Percentiles rank a stretch among this genome's conserved stretches.
These are phyloP conservation scores for Tetradesmus obliquus DNA, from an alignment of 139 green algal genomes.

Conservation along the genomic window DNA sequence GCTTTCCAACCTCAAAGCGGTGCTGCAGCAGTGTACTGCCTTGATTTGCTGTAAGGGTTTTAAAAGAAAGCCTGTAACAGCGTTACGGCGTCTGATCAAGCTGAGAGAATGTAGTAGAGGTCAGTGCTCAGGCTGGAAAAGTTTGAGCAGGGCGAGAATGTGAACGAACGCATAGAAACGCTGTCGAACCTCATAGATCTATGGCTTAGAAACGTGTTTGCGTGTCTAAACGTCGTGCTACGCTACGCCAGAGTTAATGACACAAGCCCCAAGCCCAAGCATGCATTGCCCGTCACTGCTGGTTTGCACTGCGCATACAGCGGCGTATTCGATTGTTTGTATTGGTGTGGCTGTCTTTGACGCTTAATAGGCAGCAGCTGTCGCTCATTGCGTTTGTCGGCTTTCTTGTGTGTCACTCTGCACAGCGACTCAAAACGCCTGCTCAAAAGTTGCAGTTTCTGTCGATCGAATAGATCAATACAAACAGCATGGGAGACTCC, in stretches of 20 bases:
- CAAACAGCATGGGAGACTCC: background rate
- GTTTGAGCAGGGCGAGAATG: background rate
- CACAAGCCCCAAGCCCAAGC: background rate
- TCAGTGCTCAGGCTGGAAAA: background rate
- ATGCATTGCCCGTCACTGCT: background rate
- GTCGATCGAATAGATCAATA: background rate
- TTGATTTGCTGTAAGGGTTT: background rate
- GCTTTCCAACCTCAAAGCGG: too few species aligned
- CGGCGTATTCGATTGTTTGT: background rate
- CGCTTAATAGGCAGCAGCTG: background rate
- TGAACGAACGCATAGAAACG: background rate
- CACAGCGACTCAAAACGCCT: background rate
- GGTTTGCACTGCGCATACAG: background rate
- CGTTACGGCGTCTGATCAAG: background rate
- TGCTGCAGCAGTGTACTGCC: background rate
- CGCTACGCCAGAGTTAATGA: background rate
- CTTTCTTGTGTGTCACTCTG: conserved; percentile 18
- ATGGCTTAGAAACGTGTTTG: background rate
- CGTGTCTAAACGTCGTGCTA: background rate
- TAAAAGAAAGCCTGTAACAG: background rate
- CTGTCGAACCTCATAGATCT: background rate
- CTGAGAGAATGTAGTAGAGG: background rate
- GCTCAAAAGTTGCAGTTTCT: background rate
- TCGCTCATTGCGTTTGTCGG: conserved; percentile 6
- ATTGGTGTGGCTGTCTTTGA: background rate